These are phyloP conservation scores for Pseudocercospora macadamiae DNA, from an alignment of 2,329 filamentous ascomycete genomes.

Conservation along the genomic window DNA sequence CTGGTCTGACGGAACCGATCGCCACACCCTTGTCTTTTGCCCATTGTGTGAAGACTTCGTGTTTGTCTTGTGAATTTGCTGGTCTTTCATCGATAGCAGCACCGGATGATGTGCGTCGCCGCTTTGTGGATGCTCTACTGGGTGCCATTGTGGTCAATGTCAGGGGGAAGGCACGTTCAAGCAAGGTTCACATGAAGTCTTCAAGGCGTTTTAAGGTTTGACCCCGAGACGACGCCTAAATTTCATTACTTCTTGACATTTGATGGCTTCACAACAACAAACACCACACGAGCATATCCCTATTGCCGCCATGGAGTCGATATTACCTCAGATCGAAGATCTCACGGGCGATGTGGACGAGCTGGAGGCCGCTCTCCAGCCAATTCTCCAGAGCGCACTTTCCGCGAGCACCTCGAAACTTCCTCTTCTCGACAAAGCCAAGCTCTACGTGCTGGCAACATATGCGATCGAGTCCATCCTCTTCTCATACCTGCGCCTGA, in stretches of 20 bases:
- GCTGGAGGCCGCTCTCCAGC: constrained; percentile 72
- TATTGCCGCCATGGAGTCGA: constrained; percentile 59
- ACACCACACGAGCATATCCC: too few relatives aligned
- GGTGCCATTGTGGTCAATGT: not conserved
- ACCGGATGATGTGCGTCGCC: constrained; percentile 4
- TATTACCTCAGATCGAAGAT: constrained; percentile 70
- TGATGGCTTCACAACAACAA: too few relatives aligned
- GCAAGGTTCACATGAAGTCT: not conserved
- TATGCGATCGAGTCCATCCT: constrained; percentile 90
- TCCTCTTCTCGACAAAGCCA: constrained; percentile 91
- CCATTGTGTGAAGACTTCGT: constrained; percentile 68
- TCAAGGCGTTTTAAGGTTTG: not conserved
- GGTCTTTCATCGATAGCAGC: not conserved
- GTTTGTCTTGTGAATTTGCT: constrained; percentile 34
- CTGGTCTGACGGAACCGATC: constrained; percentile 68
- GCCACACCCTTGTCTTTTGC: constrained; percentile 65
- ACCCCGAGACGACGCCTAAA: not conserved
- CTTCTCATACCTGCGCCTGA: constrained; percentile 79
- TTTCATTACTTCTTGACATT: too few relatives aligned
- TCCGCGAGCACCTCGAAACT: constrained; percentile 73
- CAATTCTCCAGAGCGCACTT: constrained; percentile 69
- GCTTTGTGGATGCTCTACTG: constrained; percentile 16
- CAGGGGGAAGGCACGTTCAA: not conserved
- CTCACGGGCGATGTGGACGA: constrained; percentile 74
- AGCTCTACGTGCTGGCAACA: constrained; percentile 83